Evolutionary conservation across 352 stramenopile species (phyloP).

Genomic region (Globisporangium middletonii): DNA sequence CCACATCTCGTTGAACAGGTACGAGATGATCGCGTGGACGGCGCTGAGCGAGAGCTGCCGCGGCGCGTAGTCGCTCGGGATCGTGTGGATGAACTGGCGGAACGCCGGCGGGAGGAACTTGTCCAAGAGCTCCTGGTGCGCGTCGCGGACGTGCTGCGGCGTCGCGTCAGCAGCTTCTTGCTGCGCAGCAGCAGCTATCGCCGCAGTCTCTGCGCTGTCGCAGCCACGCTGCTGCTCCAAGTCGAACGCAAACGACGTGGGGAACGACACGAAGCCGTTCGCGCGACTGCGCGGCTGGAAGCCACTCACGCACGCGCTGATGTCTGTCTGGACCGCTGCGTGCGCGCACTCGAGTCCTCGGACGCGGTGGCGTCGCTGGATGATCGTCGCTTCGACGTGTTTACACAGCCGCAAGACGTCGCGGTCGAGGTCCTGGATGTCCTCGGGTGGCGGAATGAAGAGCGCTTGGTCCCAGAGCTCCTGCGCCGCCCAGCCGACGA

Average conservation of each 20-base stretch:
- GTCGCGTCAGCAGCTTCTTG: not conserved
- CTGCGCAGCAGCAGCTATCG: not conserved
- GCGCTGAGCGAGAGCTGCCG: constrained; percentile 30
- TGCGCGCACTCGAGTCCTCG: not conserved
- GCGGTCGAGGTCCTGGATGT: constrained; percentile 38
- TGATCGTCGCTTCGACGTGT: constrained; percentile 27
- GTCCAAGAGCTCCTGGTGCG: constrained; percentile 24
- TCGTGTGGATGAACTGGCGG: constrained; percentile 17
- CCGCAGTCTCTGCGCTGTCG: not conserved
- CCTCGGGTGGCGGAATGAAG: constrained; percentile 46
- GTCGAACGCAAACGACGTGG: constrained; percentile 8
- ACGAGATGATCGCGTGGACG: constrained; percentile 40
- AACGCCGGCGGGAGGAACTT: constrained; percentile 29
- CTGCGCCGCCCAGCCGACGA: constrained; percentile 37
- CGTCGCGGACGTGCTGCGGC: constrained; percentile 6
- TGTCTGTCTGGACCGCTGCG: constrained; percentile 24
- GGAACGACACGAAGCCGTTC: constrained; percentile 15
- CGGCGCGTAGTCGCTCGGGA: constrained; percentile 31
- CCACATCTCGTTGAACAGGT: constrained; percentile 41
- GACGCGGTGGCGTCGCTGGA: constrained; percentile 6
- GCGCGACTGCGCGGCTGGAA: constrained; percentile 8
- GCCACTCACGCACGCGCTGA: constrained; percentile 21
- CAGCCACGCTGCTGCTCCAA: not conserved
- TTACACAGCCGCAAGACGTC: constrained; percentile 28
- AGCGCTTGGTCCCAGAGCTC: constrained; percentile 55